These are phyloP conservation scores for Salix suchowensis DNA, from an alignment of 345 rosid species.

Conservation along the genomic window DNA sequence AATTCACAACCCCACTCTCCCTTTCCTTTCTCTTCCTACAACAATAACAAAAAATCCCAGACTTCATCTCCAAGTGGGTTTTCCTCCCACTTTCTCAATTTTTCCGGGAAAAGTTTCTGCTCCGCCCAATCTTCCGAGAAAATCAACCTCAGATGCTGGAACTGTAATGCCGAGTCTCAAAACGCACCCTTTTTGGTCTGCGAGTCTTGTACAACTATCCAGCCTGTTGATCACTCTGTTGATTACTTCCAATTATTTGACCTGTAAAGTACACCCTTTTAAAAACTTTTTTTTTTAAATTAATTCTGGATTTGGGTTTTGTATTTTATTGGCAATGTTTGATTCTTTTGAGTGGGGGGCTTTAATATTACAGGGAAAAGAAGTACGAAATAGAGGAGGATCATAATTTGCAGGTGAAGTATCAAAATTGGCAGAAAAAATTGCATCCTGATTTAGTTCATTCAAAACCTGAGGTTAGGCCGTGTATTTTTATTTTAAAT, in stretches of 20 bases:
- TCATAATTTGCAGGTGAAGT: slow-evolving; percentile 58
- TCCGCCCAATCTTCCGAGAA: slow-evolving; percentile 25
- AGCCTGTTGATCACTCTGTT: slow-evolving; percentile 69
- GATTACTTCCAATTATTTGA: slow-evolving; percentile 80
- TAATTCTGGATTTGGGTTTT: background rate
- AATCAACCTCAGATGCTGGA: slow-evolving; percentile 56
- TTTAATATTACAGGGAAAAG: slow-evolving; percentile 44
- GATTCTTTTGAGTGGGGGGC: background rate
- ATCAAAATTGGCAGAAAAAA: slow-evolving; percentile 89
- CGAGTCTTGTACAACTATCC: slow-evolving; percentile 61
- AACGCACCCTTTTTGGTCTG: slow-evolving; percentile 58
- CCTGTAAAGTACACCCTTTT: slow-evolving; percentile 35
- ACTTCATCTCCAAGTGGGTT: background rate
- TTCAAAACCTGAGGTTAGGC: slow-evolving; percentile 73
- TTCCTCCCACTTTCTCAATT: slow-evolving; percentile 11
- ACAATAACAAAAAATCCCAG: too few species aligned
- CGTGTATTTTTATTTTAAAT: background rate
- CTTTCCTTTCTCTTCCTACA: slow-evolving; percentile 1
- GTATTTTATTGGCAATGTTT: background rate
- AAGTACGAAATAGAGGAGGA: slow-evolving; percentile 55
- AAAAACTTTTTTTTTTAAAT: background rate
- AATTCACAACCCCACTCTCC: background rate
- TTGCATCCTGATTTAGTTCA: slow-evolving; percentile 96
- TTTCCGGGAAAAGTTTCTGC: slow-evolving; percentile 32
- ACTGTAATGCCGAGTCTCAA: slow-evolving; percentile 41